A percentile compares a stretch with the other conserved stretches of the same genome.
These are phyloP conservation scores for Bimuria novae-zelandiae DNA, from an alignment of 2,329 filamentous ascomycete genomes.

Conservation along the genomic window DNA sequence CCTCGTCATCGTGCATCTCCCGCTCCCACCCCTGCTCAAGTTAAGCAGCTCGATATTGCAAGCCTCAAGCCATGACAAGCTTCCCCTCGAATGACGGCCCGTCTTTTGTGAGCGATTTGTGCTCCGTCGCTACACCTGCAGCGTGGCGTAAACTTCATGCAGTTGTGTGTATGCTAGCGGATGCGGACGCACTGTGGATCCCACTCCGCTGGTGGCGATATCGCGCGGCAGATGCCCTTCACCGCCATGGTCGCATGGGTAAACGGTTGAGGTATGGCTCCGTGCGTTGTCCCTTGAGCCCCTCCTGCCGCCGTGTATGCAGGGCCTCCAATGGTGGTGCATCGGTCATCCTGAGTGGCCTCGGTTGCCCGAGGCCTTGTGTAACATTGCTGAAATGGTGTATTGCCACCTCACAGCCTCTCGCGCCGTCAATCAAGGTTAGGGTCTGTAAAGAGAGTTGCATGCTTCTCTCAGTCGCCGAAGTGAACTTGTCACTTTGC, in stretches of 20 bases:
- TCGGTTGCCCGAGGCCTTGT: not conserved
- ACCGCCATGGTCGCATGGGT: conserved; percentile 15
- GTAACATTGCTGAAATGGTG: not conserved
- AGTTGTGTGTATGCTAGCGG: no score
- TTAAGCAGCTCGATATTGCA: conserved; percentile 3
- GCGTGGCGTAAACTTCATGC: conserved; percentile 2
- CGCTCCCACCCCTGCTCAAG: conserved; percentile 7
- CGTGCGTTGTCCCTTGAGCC: conserved; percentile 2
- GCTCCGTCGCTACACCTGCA: conserved; percentile 12
- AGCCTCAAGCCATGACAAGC: not conserved
- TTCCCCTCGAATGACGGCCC: not conserved
- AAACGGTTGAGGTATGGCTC: conserved; percentile 22
- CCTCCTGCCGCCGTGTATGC: conserved; percentile 1
- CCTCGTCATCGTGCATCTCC: conserved; percentile 15
- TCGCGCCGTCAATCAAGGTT: no score
- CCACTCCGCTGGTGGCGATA: conserved; percentile 15
- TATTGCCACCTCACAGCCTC: not conserved
- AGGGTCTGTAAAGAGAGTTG: no score
- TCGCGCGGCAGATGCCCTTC: conserved; percentile 23
- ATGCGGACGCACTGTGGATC: not conserved
- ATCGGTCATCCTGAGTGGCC: not conserved
- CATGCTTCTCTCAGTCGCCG: conserved; percentile 5
- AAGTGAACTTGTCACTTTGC: not conserved
- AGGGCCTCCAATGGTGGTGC: conserved; percentile 10
- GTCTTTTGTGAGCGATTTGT: not conserved